Base-by-base conservation (phyloP, 2,329 filamentous ascomycete genomes). In the Ustilaginoidea virens region DNA sequence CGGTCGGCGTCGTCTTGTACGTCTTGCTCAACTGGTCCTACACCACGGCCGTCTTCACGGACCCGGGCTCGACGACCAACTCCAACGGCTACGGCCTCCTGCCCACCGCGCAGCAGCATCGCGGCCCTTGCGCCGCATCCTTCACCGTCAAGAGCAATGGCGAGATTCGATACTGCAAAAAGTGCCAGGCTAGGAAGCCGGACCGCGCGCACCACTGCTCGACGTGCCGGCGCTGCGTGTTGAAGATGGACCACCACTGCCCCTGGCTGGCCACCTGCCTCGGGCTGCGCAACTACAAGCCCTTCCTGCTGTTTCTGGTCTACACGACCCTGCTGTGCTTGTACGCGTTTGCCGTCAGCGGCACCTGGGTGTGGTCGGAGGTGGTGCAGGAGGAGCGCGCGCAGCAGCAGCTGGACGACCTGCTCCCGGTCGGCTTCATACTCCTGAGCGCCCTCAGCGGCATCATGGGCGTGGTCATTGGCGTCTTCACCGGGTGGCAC, bases 231-330 rank as follows among this genome's bases (percentile, higher is more conserved):
- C 78, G 80, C 46, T 98, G 90, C 52, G 86, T 98, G 16, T 65
- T 98, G 52, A 98, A 98, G 63, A 98, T 98, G 90, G 90, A 98
- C 50, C 90, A 98, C 53, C 90, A 98, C 58, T 98, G 90, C 51
- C 90, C 90, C 11, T 98, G 90, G 90, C 67, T 98, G 28, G 87
- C 90, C 17, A 93, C 83, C 4, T 98, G 90, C 53, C 80, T 98
- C 34, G 90, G 90, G 13, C 61, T 98, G 38, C 74, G 73, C 47
- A 98, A 98, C 56, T 92, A 94, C 64, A 98, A 98, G 57, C 69
- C 86, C 0, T 98, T 98, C 49, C 52, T 98, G 30, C 66, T 96
- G 3, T 98, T 96, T 51, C 63, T 98, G 16, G 69, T 86, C 32
- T 96, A 98, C 52, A 83, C 81, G 0, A 81, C 78, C 4, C 36